These are phyloP conservation scores for Cerioporus squamosus DNA, from an alignment of 1,284 basidiomycete species.

Conservation along the genomic window DNA sequence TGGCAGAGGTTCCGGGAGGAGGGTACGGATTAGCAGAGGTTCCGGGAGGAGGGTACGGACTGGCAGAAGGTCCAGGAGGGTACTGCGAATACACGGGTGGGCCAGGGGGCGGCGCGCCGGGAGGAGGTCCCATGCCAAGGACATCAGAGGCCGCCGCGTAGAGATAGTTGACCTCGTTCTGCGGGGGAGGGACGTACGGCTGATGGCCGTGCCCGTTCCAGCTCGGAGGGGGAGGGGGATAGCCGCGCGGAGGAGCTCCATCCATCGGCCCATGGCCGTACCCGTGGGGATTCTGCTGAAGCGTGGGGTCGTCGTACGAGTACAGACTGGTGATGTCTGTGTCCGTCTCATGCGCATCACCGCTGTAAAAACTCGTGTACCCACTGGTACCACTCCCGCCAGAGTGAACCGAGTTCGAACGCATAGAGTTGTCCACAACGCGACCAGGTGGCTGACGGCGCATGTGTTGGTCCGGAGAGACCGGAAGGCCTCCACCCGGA, in stretches of 20 bases:
- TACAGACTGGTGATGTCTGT: constrained; percentile 38
- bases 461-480: constrained; percentile 27
- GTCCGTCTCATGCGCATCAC: constrained; percentile 29
- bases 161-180: constrained; percentile 54
- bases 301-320: constrained; percentile 39
- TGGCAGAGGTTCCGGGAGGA: constrained; percentile 11
- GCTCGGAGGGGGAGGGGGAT: constrained; percentile 33
- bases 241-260: constrained; percentile 29
- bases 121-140: constrained; percentile 73
- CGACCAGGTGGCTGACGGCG: constrained; percentile 28
- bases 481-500: constrained; percentile 24
- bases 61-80: constrained; percentile 16
- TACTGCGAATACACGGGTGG: constrained; percentile 18
- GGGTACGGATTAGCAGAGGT: constrained; percentile 22
- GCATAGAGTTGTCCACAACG: constrained; percentile 15
- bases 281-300: constrained; percentile 16
- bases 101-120: constrained; percentile 30
- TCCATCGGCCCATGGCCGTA: constrained; percentile 18
- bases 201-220: constrained; percentile 42
- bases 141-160: constrained; percentile 82
- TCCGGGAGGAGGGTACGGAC: constrained; percentile 22
- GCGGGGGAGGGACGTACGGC: constrained; percentile 38
- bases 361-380: constrained; percentile 29
- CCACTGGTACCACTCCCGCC: constrained; percentile 31
- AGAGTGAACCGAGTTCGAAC: constrained; percentile 33